Percentiles rank a stretch among this genome's conserved stretches.
Evolutionary conservation across 148 eudicot genomes (phyloP).

Genomic region (Chenopodium album): DNA sequence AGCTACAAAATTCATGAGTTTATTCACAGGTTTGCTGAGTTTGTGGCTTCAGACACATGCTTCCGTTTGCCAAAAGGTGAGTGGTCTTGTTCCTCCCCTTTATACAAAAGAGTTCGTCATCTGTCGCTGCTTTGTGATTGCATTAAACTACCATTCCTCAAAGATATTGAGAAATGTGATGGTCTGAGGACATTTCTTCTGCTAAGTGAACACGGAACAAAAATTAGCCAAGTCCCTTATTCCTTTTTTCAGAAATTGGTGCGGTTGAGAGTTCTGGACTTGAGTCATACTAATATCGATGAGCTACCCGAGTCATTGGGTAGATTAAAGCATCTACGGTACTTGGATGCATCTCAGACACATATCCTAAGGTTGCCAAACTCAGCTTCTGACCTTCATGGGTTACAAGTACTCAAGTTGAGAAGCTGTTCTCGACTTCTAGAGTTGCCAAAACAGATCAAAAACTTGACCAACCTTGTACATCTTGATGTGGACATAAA

Average conservation of each 20-base stretch:
- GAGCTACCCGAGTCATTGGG: slow-evolving; percentile 20
- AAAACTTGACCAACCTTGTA: background rate
- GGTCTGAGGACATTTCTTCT: slow-evolving; percentile 20
- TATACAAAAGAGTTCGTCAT: slow-evolving; percentile 13
- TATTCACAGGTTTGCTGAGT: slow-evolving; percentile 19
- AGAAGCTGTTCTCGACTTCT: background rate
- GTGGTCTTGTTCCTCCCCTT: background rate
- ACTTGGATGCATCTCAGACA: slow-evolving; percentile 3
- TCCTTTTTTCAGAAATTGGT: slow-evolving; percentile 9
- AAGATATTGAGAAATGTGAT: slow-evolving; percentile 15
- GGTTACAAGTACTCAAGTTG: slow-evolving; percentile 9
- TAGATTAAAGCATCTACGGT: slow-evolving; percentile 7
- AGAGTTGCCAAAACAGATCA: background rate
- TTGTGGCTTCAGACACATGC: slow-evolving; percentile 16
- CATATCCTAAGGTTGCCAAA: slow-evolving; percentile 9
- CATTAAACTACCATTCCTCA: background rate
- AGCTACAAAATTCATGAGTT: slow-evolving; percentile 15
- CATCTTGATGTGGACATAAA: slow-evolving; percentile 4
- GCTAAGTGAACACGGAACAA: slow-evolving; percentile 7
- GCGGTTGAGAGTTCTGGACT: slow-evolving; percentile 14
- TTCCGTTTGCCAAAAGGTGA: background rate
- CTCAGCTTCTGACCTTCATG: slow-evolving; percentile 4
- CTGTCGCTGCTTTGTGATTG: slow-evolving; percentile 10
- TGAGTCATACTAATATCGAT: slow-evolving; percentile 9
- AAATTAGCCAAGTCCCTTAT: slow-evolving; percentile 16